phyloP scores from a whole-genome alignment of 495 filamentous ascomycete genomes.

The Sporormia fimetaria region DNA sequence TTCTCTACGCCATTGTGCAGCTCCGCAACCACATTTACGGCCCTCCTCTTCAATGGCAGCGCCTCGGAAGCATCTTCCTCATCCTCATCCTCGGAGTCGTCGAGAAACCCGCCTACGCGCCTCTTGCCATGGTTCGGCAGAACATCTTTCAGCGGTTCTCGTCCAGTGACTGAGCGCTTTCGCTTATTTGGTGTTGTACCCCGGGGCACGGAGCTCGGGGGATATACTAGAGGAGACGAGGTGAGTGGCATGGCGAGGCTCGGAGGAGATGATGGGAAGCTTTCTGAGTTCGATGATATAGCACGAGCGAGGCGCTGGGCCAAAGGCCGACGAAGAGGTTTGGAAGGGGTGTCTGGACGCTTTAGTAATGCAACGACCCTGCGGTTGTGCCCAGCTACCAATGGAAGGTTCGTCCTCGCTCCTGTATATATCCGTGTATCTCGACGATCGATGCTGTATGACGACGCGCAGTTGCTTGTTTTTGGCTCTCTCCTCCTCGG shows the following conservation, averaged over 20 bases:
- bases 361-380: slow-evolving; percentile 1
- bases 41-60: slow-evolving; percentile 17
- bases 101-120: slow-evolving; percentile 20
- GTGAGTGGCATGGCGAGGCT: slow-evolving; percentile 48
- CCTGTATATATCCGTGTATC: slow-evolving; percentile 47
- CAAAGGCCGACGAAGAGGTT: not conserved
- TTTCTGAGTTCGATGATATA: slow-evolving; percentile 7
- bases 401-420: slow-evolving; percentile 49
- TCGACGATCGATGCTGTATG: slow-evolving; percentile 53
- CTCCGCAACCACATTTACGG: slow-evolving; percentile 7
- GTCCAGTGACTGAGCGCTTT: slow-evolving; percentile 13
- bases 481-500: slow-evolving; percentile 39
- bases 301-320: not conserved
- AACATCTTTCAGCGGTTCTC: slow-evolving; percentile 26
- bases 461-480: slow-evolving; percentile 44
- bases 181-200: slow-evolving; percentile 27
- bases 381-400: slow-evolving; percentile 18
- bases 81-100: slow-evolving; percentile 29
- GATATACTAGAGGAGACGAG: slow-evolving; percentile 51
- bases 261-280: slow-evolving; percentile 29
- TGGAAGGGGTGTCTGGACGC: slow-evolving; percentile 15
- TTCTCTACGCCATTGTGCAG: not conserved
- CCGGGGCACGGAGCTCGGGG: slow-evolving; percentile 43
- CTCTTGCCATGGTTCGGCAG: slow-evolving; percentile 11
- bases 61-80: slow-evolving; percentile 17